Percentiles rank a stretch among this genome's conserved stretches.
phyloP scores from a whole-genome alignment of 1,284 basidiomycete genomes.

The Leccinum griseonigrum region DNA sequence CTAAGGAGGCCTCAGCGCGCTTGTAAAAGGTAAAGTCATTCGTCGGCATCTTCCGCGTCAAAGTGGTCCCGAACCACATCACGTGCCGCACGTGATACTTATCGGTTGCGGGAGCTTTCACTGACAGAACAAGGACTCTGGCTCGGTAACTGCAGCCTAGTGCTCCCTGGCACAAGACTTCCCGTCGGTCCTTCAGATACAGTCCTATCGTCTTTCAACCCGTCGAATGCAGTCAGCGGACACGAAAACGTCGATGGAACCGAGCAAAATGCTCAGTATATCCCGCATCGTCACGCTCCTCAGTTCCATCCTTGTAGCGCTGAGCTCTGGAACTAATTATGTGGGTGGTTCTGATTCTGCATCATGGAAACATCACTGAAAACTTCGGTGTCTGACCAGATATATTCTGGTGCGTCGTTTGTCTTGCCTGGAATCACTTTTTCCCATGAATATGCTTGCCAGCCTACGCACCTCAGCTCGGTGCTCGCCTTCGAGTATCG shows the following conservation, averaged over 20 bases:
- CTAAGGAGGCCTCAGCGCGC: no score
- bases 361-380: constrained; percentile 5
- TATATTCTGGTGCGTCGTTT: constrained; percentile 29
- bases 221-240: constrained; percentile 11
- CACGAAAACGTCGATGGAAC: neutral
- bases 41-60: no score
- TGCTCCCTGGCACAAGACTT: neutral
- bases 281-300: constrained; percentile 41
- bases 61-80: neutral
- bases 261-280: constrained; percentile 9
- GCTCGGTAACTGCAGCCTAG: neutral
- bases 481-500: constrained; percentile 61
- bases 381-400: constrained; percentile 9
- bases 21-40: no score
- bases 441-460: constrained; percentile 7
- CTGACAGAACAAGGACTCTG: neutral
- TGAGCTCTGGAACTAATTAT: constrained; percentile 72
- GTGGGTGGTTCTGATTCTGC: constrained; percentile 39
- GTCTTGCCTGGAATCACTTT: neutral
- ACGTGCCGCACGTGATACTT: neutral
- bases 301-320: constrained; percentile 54
- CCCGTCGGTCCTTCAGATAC: neutral
- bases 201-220: neutral
- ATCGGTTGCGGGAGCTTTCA: neutral
- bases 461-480: constrained; percentile 83